These are phyloP conservation scores for Boletus coccyginus DNA, from an alignment of 768 basidiomycete species.

Conservation along the genomic window DNA sequence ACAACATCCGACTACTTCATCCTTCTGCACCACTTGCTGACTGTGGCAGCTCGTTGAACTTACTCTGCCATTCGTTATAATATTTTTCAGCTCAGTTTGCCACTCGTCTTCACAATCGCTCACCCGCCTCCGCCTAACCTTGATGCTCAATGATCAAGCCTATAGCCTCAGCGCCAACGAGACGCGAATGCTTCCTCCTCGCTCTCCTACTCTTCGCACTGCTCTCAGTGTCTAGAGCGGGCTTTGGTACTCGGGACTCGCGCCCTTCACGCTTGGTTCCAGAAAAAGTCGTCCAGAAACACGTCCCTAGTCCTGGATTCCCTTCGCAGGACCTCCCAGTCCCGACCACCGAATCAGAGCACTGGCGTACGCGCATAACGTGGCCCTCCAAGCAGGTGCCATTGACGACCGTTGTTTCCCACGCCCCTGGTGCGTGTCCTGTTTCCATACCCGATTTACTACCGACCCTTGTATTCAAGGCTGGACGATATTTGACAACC, in stretches of 20 bases:
- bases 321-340: constrained; percentile 5
- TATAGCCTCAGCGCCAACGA: constrained; percentile 43
- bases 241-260: constrained; percentile 5
- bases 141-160: constrained; percentile 19
- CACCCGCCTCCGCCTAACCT: too few relatives aligned
- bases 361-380: constrained; percentile 34
- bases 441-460: not conserved
- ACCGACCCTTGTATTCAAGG: constrained; percentile 41
- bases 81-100: not conserved
- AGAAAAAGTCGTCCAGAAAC: constrained; percentile 4
- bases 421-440: constrained; percentile 60
- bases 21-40: too few relatives aligned
- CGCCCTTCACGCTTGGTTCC: constrained; percentile 4
- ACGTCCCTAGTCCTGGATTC: not conserved
- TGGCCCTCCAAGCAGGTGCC: constrained; percentile 45
- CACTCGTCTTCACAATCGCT: not conserved
- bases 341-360: constrained; percentile 18
- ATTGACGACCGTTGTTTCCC: constrained; percentile 65
- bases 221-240: constrained; percentile 40
- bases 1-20: too few relatives aligned
- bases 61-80: not conserved
- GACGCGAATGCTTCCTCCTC: constrained; percentile 54
- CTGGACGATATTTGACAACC: constrained; percentile 85
- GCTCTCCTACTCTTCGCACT: constrained; percentile 46
- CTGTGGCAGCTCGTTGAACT: too few relatives aligned